Conservation (phyloP, 768 basidiomycete genomes). For the Pleurotus ostreatus region DNA sequence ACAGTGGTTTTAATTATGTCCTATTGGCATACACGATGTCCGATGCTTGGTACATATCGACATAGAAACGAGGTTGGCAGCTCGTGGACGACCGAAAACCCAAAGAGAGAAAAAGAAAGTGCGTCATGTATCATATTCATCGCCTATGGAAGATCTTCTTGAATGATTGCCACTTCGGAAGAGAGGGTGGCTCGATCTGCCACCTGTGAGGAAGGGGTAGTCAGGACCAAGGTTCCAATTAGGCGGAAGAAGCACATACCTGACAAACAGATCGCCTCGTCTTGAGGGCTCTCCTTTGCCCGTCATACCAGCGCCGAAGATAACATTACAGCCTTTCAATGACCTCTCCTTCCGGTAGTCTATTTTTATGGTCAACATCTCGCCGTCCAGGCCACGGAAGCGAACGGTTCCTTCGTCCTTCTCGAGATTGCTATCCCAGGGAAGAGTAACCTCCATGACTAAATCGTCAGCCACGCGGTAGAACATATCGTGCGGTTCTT, state of each 20-base stretch:
- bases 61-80: background rate
- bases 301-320: constrained; percentile 41
- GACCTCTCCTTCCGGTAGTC: constrained; percentile 41
- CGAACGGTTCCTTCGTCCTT: constrained; percentile 40
- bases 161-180: constrained; percentile 5
- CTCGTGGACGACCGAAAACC: constrained; percentile 1
- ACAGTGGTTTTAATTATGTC: background rate
- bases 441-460: constrained; percentile 44
- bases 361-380: constrained; percentile 41
- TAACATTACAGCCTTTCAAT: constrained; percentile 37
- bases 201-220: background rate
- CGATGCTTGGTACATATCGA: constrained; percentile 1
- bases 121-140: background rate
- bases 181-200: constrained; percentile 5
- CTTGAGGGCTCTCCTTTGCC: background rate
- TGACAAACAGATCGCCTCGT: constrained; percentile 5
- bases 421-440: constrained; percentile 47
- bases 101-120: background rate
- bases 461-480: constrained; percentile 43
- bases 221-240: background rate
- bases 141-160: constrained; percentile 7
- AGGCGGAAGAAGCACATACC: background rate
- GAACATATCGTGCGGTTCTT: constrained; percentile 48
- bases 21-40: constrained; percentile 4
- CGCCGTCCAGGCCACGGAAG: constrained; percentile 49